Evolutionary conservation across 768 basidiomycete species (phyloP), one percentile per base, ranked within the genome.

Genomic region (Lactarius sanguifluus): DNA sequence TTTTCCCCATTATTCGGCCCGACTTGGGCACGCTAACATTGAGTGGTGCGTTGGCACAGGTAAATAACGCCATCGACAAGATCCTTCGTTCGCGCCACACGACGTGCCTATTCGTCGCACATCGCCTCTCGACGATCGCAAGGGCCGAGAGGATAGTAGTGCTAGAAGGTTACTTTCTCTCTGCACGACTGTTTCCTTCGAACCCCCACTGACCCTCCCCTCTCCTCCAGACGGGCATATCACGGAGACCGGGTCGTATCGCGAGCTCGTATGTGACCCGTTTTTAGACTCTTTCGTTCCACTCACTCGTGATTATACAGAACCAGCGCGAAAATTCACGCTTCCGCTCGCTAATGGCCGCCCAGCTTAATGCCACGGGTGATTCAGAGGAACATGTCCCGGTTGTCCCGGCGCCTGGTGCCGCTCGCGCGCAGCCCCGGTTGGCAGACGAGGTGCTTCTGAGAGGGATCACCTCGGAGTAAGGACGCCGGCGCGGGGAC

Each of bases 41-140:
- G 9, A 36, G 34, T 36, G 34, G 18, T 1, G 30, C 7, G 10
- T 52, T 47, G 18, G 16, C 68, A 34, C 36, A 87, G 87, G 91
- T 95, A 41, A 95, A 97, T 73, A 88, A 94, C 71, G 94, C 94
- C 5, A 89, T 97, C 57, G 93, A 94, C 74, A 90, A 89, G 74
- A 94, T 96, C 67, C 79, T 97, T 56, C 82, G 84, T 61, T 86
- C 86, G 54, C 79, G 89, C 55, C 85, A 90, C 68, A 95, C 93
- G 40, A 96, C 94, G 2, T 94, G 94, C 71, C 75, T 95, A 30
- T 89, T 96, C 63, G 93, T 96, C 23, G 94, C 94, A 0, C 94
- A 97, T 77, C 82, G 94, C 59, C 74, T 97, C 62, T 94, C 92
- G 28, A 94, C 94, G 3, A 94, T 97, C 63, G 92, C 94, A 4